Evolutionary conservation across 306 rosid species (phyloP).

Genomic region (Acacia acuminata): DNA sequence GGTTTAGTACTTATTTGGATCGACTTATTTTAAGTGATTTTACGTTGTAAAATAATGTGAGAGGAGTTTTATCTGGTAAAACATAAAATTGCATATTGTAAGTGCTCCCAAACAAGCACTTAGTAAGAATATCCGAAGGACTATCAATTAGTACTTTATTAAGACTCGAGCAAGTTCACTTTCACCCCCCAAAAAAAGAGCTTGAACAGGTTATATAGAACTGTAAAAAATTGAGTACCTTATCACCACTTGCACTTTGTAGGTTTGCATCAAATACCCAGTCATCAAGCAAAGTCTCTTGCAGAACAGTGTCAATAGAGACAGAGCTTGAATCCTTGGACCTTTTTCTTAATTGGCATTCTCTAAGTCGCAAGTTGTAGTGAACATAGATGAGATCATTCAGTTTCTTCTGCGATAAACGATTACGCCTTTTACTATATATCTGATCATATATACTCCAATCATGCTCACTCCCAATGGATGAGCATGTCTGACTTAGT

Average conservation of each 20-base stretch:
- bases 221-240: constrained; percentile 49
- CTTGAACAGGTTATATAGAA: not conserved
- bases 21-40: too few relatives aligned
- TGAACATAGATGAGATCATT: constrained; percentile 76
- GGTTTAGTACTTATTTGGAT: not conserved
- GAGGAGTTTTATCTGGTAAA: too few relatives aligned
- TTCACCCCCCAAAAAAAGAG: not conserved
- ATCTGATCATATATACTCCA: constrained; percentile 78
- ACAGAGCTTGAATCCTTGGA: constrained; percentile 46
- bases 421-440: constrained; percentile 57
- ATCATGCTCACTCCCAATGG: constrained; percentile 75
- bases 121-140: constrained; percentile 3
- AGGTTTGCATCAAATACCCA: constrained; percentile 71
- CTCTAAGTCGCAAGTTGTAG: constrained; percentile 89
- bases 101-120: not conserved
- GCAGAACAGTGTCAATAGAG: constrained; percentile 56
- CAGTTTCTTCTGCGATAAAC: constrained; percentile 70
- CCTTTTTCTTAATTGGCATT: constrained; percentile 72
- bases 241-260: constrained; percentile 54
- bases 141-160: not conserved
- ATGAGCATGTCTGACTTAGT: constrained; percentile 91
- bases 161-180: constrained; percentile 12
- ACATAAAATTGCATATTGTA: too few relatives aligned
- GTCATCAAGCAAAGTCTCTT: constrained; percentile 61
- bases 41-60: too few relatives aligned